phyloP scores from a whole-genome alignment of 2,329 filamentous ascomycete genomes.

The Conoideocrella luteorostrata region DNA sequence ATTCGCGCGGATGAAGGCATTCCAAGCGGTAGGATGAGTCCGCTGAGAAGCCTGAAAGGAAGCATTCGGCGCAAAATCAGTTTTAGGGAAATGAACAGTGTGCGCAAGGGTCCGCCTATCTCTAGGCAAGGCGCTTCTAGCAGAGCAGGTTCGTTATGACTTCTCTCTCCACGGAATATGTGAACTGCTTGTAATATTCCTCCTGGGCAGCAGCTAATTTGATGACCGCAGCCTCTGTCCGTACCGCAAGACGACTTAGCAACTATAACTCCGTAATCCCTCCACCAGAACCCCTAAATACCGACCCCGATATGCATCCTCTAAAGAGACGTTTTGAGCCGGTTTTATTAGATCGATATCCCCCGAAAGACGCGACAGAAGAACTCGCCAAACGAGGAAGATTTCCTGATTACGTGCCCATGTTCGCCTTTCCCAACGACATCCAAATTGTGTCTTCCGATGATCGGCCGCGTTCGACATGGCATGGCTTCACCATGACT shows the following conservation, averaged over 20 bases:
- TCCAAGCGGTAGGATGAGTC: constrained; percentile 45
- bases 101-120: constrained; percentile 76
- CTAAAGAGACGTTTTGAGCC: constrained; percentile 91
- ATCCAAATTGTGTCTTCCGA: constrained; percentile 95
- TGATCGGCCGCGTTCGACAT: constrained; percentile 88
- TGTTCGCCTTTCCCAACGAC: constrained; percentile 99
- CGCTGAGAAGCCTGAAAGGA: constrained; percentile 60
- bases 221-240: constrained; percentile 46
- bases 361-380: constrained; percentile 73
- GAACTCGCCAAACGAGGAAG: constrained; percentile 73
- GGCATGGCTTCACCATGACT: constrained; percentile 99
- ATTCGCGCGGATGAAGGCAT: constrained; percentile 68
- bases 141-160: constrained; percentile 34
- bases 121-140: constrained; percentile 59
- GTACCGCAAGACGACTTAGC: constrained; percentile 82
- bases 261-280: constrained; percentile 99
- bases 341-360: constrained; percentile 90
- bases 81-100: constrained; percentile 89
- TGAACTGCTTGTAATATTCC: too few species aligned
- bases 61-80: constrained; percentile 91
- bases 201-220: background rate
- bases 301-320: constrained; percentile 90
- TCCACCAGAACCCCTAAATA: constrained; percentile 80
- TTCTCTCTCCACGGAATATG: background rate
- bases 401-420: constrained; percentile 96